Evolutionary conservation across 2,329 filamentous ascomycete species (phyloP).

Genomic region (Scytalidium sp.): DNA sequence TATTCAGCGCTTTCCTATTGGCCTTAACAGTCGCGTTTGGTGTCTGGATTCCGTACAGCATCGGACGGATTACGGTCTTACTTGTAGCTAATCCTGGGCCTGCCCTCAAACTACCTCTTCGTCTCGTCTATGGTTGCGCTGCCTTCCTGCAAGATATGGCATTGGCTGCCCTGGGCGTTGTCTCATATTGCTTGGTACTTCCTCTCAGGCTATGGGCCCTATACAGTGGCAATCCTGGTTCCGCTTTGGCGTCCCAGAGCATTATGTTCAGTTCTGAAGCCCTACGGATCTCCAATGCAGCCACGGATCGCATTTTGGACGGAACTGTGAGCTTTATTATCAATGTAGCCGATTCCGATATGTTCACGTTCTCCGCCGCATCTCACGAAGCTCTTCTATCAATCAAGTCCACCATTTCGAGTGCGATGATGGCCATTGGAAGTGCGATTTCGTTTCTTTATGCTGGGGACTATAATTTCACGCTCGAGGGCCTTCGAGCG

Average conservation of each 20-base stretch:
- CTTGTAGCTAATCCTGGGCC: conserved; percentile 73
- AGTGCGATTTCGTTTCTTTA: conserved; percentile 40
- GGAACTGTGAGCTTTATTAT: conserved; percentile 47
- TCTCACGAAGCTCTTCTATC: conserved; percentile 67
- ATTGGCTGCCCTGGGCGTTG: conserved; percentile 60
- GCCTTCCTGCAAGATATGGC: conserved; percentile 75
- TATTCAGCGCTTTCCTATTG: conserved; percentile 90
- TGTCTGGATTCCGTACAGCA: conserved; percentile 88
- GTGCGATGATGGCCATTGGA: conserved; percentile 37
- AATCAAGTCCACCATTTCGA: conserved; percentile 52
- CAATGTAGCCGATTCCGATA: conserved; percentile 49
- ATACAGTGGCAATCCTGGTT: conserved; percentile 6
- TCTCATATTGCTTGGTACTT: conserved; percentile 33
- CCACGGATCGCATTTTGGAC: conserved; percentile 39
- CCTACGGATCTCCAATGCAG: conserved; percentile 21
- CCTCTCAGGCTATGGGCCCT: conserved; percentile 13
- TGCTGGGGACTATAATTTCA: conserved; percentile 37
- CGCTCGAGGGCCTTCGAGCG: not conserved
- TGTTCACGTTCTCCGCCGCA: conserved; percentile 73
- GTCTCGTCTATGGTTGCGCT: conserved; percentile 68
- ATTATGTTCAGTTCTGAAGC: conserved; percentile 7
- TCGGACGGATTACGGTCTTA: conserved; percentile 80
- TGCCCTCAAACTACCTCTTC: conserved; percentile 67
- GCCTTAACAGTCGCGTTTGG: conserved; percentile 81
- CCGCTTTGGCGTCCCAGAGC: not conserved